Percentiles rank a stretch among this genome's conserved stretches.
Evolutionary conservation across 495 filamentous ascomycete species (phyloP).

Genomic region (Trichoderma orchidacearum): DNA sequence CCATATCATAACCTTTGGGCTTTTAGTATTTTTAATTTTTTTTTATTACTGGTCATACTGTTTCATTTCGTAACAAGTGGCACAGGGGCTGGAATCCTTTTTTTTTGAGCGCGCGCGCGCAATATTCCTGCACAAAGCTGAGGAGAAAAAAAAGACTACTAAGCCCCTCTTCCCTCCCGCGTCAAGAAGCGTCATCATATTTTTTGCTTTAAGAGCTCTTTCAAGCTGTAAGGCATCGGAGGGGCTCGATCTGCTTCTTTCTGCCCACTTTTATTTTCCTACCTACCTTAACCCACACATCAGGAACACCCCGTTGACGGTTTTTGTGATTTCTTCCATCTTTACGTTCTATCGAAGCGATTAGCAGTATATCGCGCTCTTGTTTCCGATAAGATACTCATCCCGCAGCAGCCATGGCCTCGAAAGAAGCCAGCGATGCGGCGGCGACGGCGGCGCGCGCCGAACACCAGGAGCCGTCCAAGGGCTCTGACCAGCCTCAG

Average conservation of each 20-base stretch:
- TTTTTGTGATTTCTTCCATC: too few relatives aligned
- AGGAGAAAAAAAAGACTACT: too few relatives aligned
- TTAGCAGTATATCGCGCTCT: neutral
- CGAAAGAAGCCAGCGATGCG: conserved; percentile 1
- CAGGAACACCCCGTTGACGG: too few relatives aligned
- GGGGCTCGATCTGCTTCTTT: neutral
- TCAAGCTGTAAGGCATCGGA: neutral
- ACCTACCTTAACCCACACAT: neutral
- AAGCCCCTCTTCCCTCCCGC: neutral
- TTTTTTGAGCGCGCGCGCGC: too few relatives aligned
- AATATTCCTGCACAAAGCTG: too few relatives aligned
- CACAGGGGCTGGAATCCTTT: too few relatives aligned
- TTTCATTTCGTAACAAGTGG: too few relatives aligned
- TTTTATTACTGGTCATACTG: neutral
- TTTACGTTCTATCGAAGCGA: neutral
- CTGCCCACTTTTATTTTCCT: neutral
- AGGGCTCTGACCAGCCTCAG: conserved; percentile 8
- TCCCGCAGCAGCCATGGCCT: neutral
- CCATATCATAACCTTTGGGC: neutral
- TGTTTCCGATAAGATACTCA: neutral
- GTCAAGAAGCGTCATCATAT: neutral
- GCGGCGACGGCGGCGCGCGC: conserved; percentile 7
- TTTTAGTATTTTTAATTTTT: neutral
- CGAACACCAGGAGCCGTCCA: conserved; percentile 6
- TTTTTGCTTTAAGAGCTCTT: neutral